Base-by-base conservation (phyloP, 2,329 filamentous ascomycete genomes). In the Cryphonectria radicalis region DNA sequence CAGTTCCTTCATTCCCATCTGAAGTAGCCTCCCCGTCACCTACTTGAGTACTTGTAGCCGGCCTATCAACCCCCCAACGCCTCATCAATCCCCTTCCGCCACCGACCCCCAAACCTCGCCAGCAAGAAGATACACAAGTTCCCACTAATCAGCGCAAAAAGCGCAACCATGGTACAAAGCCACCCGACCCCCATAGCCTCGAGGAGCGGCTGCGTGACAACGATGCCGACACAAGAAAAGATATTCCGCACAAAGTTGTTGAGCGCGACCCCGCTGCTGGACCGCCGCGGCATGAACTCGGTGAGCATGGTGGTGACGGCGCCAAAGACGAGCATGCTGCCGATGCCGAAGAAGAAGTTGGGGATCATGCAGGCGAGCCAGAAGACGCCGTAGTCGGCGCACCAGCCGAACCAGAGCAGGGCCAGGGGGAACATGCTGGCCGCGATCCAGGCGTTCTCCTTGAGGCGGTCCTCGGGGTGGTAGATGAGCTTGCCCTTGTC, bases 171-270 rank as follows among this genome's bases (percentile, higher is more conserved):
- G 0, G 92, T 94, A 74, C 93, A 92, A 0, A 95, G 81, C 91
- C 92, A 94, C 0, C 93, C 93, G 73, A 91, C 88, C 2, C 93
- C 92, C 73, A 95, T 91, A 2, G 85, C 91, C 25, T 86, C 78
- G 68, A 95, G 91, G 69, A 93, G 84, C 0, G 93, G 93, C 73
- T 91, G 87, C 0, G 91, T 88, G 25, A 94, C 87, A 43, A 95
- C 80, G 60, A 87, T 87, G 13, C 92, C 93, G 0, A 93, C 85
- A 73, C 91, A 94, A 66, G 88, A 90, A 76, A 94, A 90, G 55
- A 94, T 93, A 76, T 95, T 96, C 64, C 93, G 84, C 67, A 93
- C 85, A 76, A 95, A 93, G 78, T 95, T 95, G 80, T 95, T 95
- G 60, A 95, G 84, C 0, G 93, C 93, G 3, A 95, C 92, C 0